These are phyloP conservation scores for Claviceps citrina DNA, from an alignment of 2,329 filamentous ascomycete species.

Conservation along the genomic window DNA sequence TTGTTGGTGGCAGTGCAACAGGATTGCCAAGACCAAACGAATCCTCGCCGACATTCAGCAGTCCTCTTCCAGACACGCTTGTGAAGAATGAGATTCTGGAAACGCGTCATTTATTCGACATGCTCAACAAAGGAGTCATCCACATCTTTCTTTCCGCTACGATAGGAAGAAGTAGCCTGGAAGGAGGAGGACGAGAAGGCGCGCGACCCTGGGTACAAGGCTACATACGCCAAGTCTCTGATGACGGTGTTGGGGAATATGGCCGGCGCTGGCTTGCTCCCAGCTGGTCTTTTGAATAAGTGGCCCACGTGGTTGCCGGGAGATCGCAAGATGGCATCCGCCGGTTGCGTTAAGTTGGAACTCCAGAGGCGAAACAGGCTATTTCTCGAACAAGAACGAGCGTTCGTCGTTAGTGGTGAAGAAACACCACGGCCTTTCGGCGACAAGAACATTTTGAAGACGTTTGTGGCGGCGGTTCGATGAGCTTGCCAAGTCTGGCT, in stretches of 20 bases:
- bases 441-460: background rate
- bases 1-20: background rate
- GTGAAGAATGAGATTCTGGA: background rate
- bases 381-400: background rate
- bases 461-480: too few relatives aligned
- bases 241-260: background rate
- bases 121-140: conserved; percentile 2
- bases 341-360: conserved; percentile 1
- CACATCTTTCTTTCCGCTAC: background rate
- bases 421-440: background rate
- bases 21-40: background rate
- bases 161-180: conserved; percentile 1
- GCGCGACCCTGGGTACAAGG: background rate
- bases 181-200: background rate
- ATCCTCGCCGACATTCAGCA: background rate
- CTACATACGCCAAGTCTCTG: background rate
- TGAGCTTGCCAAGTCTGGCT: background rate
- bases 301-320: conserved; percentile 2
- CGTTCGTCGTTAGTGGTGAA: background rate
- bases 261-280: background rate
- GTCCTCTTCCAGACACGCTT: background rate
- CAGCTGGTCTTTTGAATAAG: background rate
- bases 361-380: background rate
- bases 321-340: background rate
- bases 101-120: conserved; percentile 2